Evolutionary conservation across 2,329 filamentous ascomycete genomes (phyloP).

Genomic region (Calonectria hongkongensis): DNA sequence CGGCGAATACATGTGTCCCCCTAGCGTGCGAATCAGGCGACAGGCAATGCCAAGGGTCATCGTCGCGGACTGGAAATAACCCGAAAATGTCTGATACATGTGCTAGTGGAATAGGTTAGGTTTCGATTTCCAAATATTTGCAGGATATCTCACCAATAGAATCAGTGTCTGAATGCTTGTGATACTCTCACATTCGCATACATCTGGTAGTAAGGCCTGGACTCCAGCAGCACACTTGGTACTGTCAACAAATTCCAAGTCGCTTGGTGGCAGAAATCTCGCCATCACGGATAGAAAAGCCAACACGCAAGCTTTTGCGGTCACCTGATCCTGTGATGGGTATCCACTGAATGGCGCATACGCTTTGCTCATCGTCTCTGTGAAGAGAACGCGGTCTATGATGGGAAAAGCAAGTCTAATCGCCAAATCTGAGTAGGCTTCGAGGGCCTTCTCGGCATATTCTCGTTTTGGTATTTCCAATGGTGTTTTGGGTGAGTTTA

Average conservation of each 20-base stretch:
- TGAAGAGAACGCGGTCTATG: not conserved
- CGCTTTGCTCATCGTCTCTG: not conserved
- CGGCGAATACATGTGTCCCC: not conserved
- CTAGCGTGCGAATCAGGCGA: not conserved
- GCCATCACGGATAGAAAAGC: not conserved
- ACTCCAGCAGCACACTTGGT: not conserved
- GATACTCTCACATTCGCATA: constrained; percentile 6
- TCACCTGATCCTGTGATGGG: constrained; percentile 5
- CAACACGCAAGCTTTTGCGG: constrained; percentile 4
- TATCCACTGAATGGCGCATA: not conserved
- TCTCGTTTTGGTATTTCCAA: not conserved
- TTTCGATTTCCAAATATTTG: rapidly evolving
- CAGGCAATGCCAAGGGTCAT: constrained; percentile 13
- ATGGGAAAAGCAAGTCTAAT: constrained; percentile 3
- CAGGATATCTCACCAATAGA: not conserved
- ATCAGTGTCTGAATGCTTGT: not conserved
- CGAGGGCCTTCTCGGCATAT: not conserved
- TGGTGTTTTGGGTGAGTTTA: not conserved
- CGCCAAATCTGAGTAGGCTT: not conserved
- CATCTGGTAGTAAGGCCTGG: not conserved
- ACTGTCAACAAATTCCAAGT: not conserved
- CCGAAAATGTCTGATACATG: not conserved
- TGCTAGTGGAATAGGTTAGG: not conserved
- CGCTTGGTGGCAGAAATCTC: not conserved
- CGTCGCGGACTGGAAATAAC: not conserved